Evolutionary conservation across 2,329 filamentous ascomycete genomes (phyloP), one percentile per base, ranked within the genome.

Genomic region (Furcasterigmium sp.): DNA sequence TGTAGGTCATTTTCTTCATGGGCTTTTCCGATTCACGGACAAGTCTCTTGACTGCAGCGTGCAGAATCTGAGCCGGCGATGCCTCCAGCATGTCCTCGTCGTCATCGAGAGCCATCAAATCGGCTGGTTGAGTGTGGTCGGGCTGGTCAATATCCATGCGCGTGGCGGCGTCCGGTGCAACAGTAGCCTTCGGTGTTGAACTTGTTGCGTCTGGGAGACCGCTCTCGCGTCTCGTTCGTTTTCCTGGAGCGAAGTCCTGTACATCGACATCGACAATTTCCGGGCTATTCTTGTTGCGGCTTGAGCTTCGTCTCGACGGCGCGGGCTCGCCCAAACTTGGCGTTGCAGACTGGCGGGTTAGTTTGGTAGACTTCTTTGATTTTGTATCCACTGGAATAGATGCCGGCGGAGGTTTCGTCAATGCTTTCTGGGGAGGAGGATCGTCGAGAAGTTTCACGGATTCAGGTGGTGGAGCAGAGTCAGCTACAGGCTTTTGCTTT

Each of bases 31-130:
- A 39, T 14, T 62, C 47, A n/a, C 53, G 46, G 3, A 56, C 56
- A 19, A 60, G 54, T 26, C 63, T 60, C 11, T 56, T 39, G 4
- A 57, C 32, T 5, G 60, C 49, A 4, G 54, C 51, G 8, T 49
- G 48, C 1, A 64, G 15, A 19, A 60, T 43, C 8, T 59, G 32
- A 6, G 17, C 45, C 39, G 15, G 53, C n/a, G 46, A n/a, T 44
- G n/a, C 57, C 54, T 26, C 23, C 23, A 7, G 23, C 23, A 26
- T 26, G 7, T 26, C 23, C 23, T 7, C 7, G 23, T 26, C 23
- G 11, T 26, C 7, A 26, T 26, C 11, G 7, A 26, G 23, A 26
- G 23, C 7, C 11, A 11, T 26, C 7, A 11, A 7, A 7, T 26
- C 23, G 36, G 15, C 32, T 8, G 7, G 7, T 35, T 7, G 7